These are phyloP conservation scores for Lactarius hengduanensis DNA, from an alignment of 768 basidiomycete genomes.

Conservation along the genomic window DNA sequence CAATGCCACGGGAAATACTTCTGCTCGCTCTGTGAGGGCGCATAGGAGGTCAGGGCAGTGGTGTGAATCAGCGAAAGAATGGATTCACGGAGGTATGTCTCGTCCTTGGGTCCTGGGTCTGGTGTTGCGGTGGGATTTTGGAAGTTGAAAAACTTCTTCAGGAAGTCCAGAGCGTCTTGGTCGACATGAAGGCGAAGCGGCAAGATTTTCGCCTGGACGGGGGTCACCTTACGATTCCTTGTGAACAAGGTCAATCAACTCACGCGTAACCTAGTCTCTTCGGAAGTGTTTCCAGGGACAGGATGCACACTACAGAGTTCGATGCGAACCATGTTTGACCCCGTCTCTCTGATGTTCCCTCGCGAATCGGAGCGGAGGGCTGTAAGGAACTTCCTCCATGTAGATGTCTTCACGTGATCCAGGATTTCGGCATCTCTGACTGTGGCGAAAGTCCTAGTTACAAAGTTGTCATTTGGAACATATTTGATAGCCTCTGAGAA, in stretches of 20 bases:
- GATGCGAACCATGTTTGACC: conserved; percentile 89
- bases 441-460: conserved; percentile 65
- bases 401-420: conserved; percentile 97
- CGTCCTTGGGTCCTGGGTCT: conserved; percentile 42
- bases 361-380: conserved; percentile 78
- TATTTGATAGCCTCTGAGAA: conserved; percentile 68
- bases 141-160: conserved; percentile 96
- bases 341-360: conserved; percentile 88
- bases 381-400: conserved; percentile 97
- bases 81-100: conserved; percentile 71
- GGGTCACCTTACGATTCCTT: conserved; percentile 5
- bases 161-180: conserved; percentile 96
- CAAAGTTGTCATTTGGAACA: conserved; percentile 50
- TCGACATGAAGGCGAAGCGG: conserved; percentile 93
- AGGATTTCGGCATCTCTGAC: conserved; percentile 82
- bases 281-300: conserved; percentile 58
- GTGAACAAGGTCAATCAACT: conserved; percentile 33
- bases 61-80: not conserved
- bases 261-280: conserved; percentile 79
- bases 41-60: conserved; percentile 7
- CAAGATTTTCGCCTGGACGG: conserved; percentile 74
- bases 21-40: conserved; percentile 70
- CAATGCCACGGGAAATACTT: conserved; percentile 91
- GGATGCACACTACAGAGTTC: conserved; percentile 77
- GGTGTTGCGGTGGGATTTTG: conserved; percentile 52